Percentiles rank a stretch among this genome's conserved stretches.
phyloP scores from a whole-genome alignment of 371 early-diverging fungal genomes.

The Amoeboaphelidium protococcarum region DNA sequence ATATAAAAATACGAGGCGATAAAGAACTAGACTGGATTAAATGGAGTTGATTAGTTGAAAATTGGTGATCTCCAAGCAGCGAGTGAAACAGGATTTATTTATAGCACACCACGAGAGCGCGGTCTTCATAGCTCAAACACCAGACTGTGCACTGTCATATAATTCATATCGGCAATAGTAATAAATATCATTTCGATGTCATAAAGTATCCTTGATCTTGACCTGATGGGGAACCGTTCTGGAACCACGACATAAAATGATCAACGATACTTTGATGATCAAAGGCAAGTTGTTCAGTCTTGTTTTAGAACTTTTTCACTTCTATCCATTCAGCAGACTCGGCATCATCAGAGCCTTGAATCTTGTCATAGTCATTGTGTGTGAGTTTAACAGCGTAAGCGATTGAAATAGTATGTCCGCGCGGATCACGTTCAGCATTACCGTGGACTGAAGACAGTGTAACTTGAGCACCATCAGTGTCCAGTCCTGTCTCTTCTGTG shows the following conservation, averaged over 20 bases:
- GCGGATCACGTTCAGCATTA: constrained; percentile 5
- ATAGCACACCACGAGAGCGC: too few species aligned
- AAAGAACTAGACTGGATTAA: too few species aligned
- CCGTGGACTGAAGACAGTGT: constrained; percentile 6
- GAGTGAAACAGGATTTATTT: too few species aligned
- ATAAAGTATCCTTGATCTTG: too few species aligned
- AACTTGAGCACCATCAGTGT: not conserved
- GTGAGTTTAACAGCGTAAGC: constrained; percentile 6
- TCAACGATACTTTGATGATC: not conserved
- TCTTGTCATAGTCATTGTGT: not conserved
- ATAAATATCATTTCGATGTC: too few species aligned
- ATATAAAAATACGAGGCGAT: not conserved
- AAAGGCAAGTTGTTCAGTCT: not conserved
- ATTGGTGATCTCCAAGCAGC: too few species aligned
- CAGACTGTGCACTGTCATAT: too few species aligned
- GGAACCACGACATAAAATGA: not conserved
- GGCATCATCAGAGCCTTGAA: not conserved
- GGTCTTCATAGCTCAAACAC: too few species aligned
- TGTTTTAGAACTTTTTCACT: not conserved
- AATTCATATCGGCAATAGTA: too few species aligned
- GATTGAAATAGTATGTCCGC: constrained; percentile 7
- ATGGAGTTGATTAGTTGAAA: too few species aligned
- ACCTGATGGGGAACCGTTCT: not conserved
- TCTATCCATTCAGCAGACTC: not conserved
- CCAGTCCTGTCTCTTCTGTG: constrained; percentile 5